phyloP scores from a whole-genome alignment of 257 asterid genomes.

The Schizonepeta tenuifolia region DNA sequence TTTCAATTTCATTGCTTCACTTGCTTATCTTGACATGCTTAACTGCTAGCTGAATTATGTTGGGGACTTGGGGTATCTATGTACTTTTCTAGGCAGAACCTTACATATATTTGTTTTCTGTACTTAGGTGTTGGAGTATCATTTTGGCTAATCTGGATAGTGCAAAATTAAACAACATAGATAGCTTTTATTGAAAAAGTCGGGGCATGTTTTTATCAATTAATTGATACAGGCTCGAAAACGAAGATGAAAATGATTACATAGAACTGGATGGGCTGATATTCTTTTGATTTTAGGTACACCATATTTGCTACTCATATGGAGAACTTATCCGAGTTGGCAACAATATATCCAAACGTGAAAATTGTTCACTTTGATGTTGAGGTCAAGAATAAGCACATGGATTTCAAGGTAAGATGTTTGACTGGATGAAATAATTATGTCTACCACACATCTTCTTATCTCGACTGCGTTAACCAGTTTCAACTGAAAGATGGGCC shows the following conservation, averaged over 20 bases:
- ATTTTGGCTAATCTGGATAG: background rate
- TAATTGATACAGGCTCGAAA: background rate
- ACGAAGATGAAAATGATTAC: background rate
- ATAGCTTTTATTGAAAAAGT: background rate
- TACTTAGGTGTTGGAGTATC: background rate
- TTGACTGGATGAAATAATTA: conserved; percentile 7
- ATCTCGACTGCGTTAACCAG: conserved; percentile 44
- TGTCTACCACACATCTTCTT: conserved; percentile 12
- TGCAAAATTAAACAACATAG: background rate
- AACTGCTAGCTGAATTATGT: background rate
- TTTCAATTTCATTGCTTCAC: background rate
- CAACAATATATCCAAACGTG: conserved; percentile 88
- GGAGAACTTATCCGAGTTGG: conserved; percentile 84
- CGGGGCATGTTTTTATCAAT: background rate
- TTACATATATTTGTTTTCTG: background rate
- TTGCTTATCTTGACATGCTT: background rate
- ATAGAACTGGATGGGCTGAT: background rate
- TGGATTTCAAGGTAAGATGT: conserved; percentile 87
- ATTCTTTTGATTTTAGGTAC: conserved; percentile 55
- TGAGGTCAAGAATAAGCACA: conserved; percentile 74
- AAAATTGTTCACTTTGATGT: conserved; percentile 87
- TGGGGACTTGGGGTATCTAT: background rate
- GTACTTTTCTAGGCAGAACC: background rate
- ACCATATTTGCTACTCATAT: conserved; percentile 96
- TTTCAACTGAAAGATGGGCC: conserved; percentile 92